These are phyloP conservation scores for Chrysoporthe austroafricana DNA, from an alignment of 2,329 filamentous ascomycete genomes.

Conservation along the genomic window DNA sequence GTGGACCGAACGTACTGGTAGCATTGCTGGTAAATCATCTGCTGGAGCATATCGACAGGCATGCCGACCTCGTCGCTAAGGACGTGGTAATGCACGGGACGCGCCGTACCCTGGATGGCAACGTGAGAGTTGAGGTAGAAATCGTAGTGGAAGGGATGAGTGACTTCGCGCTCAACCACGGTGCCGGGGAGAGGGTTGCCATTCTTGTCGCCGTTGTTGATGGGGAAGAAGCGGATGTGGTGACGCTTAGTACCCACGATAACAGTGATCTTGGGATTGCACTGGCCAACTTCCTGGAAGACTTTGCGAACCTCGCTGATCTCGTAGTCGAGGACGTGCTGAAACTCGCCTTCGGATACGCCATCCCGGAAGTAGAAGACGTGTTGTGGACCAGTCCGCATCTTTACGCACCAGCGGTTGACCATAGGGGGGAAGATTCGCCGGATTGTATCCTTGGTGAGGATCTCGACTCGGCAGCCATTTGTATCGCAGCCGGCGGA, in stretches of 20 bases:
- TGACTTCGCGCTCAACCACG: slow-evolving; percentile 86
- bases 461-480: slow-evolving; percentile 78
- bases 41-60: slow-evolving; percentile 71
- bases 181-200: slow-evolving; percentile 85
- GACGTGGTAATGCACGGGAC: slow-evolving; percentile 91
- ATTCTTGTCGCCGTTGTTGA: slow-evolving; percentile 68
- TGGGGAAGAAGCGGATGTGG: slow-evolving; percentile 90
- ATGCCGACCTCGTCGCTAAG: slow-evolving; percentile 79
- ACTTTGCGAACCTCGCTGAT: slow-evolving; percentile 68
- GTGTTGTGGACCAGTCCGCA: slow-evolving; percentile 65
- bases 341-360: slow-evolving; percentile 84
- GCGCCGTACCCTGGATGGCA: slow-evolving; percentile 91
- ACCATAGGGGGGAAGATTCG: slow-evolving; percentile 68
- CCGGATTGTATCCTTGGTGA: slow-evolving; percentile 68
- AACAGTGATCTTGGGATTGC: slow-evolving; percentile 73
- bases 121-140: slow-evolving; percentile 69
- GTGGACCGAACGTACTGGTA: slow-evolving; percentile 94
- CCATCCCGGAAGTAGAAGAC: slow-evolving; percentile 94
- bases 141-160: slow-evolving; percentile 87
- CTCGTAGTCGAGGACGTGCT: slow-evolving; percentile 79
- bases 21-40: slow-evolving; percentile 91
- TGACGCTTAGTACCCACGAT: slow-evolving; percentile 92
- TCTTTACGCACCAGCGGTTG: slow-evolving; percentile 64
- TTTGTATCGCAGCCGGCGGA: slow-evolving; percentile 82
- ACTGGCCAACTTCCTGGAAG: slow-evolving; percentile 48